These are phyloP conservation scores for Porodaedalea pini DNA, from an alignment of 1,284 basidiomycete species.

Conservation along the genomic window DNA sequence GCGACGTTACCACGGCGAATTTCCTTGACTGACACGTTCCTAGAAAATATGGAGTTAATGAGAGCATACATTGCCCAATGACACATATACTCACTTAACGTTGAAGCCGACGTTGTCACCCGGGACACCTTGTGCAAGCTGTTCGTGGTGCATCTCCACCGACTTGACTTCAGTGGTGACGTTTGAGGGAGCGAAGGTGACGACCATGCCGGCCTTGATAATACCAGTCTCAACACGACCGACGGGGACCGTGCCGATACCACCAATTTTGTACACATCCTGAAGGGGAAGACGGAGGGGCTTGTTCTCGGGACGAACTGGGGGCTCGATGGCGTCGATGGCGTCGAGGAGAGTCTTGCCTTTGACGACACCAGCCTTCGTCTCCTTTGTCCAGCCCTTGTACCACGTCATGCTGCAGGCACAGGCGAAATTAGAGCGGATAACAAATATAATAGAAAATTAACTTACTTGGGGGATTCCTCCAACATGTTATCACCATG, in stretches of 20 bases:
- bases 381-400: conserved; percentile 99
- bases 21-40: conserved; percentile 99
- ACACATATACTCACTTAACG: conserved; percentile 67
- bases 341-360: conserved; percentile 99
- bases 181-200: conserved; percentile 94
- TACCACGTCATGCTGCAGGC: conserved; percentile 91
- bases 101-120: conserved; percentile 99
- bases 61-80: not conserved
- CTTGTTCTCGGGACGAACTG: conserved; percentile 95
- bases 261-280: conserved; percentile 99
- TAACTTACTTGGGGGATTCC: conserved; percentile 82
- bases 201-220: conserved; percentile 99
- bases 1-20: conserved; percentile 99
- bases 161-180: conserved; percentile 99
- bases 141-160: conserved; percentile 99
- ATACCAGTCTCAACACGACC: conserved; percentile 99
- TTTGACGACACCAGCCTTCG: conserved; percentile 88
- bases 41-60: conserved; percentile 38
- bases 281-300: conserved; percentile 99
- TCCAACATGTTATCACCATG: conserved; percentile 99
- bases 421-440: conserved; percentile 22
- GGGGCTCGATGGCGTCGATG: conserved; percentile 99
- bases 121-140: conserved; percentile 90
- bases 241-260: conserved; percentile 99
- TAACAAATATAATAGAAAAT: conserved; percentile 20